Percentiles rank a stretch among this genome's conserved stretches.
phyloP scores from a whole-genome alignment of 2,329 filamentous ascomycete species.

The Microascus cirrosus region DNA sequence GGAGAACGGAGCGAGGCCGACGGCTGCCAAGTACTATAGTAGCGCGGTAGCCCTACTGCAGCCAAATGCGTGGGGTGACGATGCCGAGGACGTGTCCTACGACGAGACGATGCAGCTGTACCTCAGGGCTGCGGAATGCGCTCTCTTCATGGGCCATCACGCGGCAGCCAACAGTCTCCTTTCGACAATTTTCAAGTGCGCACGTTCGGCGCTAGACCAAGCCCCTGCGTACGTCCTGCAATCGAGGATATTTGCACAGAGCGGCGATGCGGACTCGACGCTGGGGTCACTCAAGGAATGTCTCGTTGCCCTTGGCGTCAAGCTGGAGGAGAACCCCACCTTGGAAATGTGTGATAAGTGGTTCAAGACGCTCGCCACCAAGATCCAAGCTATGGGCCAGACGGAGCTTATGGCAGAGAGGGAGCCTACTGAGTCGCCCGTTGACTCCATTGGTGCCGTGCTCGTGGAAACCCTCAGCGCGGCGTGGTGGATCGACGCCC shows the following conservation, averaged over 20 bases:
- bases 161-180: constrained; percentile 58
- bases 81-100: constrained; percentile 62
- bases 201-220: constrained; percentile 65
- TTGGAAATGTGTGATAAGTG: constrained; percentile 69
- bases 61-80: constrained; percentile 63
- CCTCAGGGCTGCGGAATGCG: constrained; percentile 71
- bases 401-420: constrained; percentile 28
- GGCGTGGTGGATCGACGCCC: constrained; percentile 61
- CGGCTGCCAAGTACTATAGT: constrained; percentile 72
- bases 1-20: constrained; percentile 72
- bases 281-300: constrained; percentile 62
- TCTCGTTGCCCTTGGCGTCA: constrained; percentile 56
- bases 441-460: constrained; percentile 57
- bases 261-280: constrained; percentile 59
- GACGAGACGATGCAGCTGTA: constrained; percentile 75
- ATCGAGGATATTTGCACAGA: constrained; percentile 65
- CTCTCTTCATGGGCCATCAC: constrained; percentile 66
- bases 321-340: constrained; percentile 52
- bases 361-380: constrained; percentile 52
- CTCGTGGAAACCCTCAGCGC: constrained; percentile 58
- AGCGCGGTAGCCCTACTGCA: constrained; percentile 72
- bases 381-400: constrained; percentile 47
- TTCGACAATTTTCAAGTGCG: constrained; percentile 56
- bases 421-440: constrained; percentile 34
- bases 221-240: constrained; percentile 75